Percentiles rank a stretch among this genome's conserved stretches.
Evolutionary conservation across 768 basidiomycete genomes (phyloP).

Genomic region (Kwoniella sp.): DNA sequence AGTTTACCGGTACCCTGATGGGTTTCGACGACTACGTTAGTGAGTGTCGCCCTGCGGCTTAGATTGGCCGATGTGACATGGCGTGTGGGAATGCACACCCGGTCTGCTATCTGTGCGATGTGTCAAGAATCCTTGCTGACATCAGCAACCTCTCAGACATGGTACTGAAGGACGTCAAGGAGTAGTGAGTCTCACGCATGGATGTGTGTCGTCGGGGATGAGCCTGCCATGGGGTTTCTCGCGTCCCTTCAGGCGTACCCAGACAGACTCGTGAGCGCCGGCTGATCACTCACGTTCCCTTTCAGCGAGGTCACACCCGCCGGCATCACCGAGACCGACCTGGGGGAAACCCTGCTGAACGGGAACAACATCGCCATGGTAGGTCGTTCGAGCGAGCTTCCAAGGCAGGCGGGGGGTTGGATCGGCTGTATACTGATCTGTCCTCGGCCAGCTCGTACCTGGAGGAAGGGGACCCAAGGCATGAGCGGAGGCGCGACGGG

Average conservation of each 20-base stretch:
- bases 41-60: slow-evolving; percentile 58
- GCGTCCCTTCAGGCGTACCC: no score
- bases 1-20: slow-evolving; percentile 89
- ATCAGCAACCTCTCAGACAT: slow-evolving; percentile 33
- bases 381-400: no score
- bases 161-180: slow-evolving; percentile 83
- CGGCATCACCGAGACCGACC: slow-evolving; percentile 66
- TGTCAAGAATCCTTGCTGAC: not conserved
- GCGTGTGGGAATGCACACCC: no score
- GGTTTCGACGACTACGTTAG: slow-evolving; percentile 99
- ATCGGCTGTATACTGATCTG: no score
- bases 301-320: slow-evolving; percentile 80
- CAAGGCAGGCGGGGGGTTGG: no score
- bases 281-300: not conserved
- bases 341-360: slow-evolving; percentile 59
- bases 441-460: slow-evolving; percentile 58
- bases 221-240: no score
- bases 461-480: slow-evolving; percentile 62
- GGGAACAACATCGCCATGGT: slow-evolving; percentile 81
- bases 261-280: no score
- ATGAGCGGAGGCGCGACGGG: not conserved
- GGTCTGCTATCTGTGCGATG: no score
- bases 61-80: no score
- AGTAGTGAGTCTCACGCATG: slow-evolving; percentile 64
- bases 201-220: not conserved